Evolutionary conservation across 768 basidiomycete genomes (phyloP), one percentile per base, ranked within the genome.

Genomic region (Dioszegia hungarica): DNA sequence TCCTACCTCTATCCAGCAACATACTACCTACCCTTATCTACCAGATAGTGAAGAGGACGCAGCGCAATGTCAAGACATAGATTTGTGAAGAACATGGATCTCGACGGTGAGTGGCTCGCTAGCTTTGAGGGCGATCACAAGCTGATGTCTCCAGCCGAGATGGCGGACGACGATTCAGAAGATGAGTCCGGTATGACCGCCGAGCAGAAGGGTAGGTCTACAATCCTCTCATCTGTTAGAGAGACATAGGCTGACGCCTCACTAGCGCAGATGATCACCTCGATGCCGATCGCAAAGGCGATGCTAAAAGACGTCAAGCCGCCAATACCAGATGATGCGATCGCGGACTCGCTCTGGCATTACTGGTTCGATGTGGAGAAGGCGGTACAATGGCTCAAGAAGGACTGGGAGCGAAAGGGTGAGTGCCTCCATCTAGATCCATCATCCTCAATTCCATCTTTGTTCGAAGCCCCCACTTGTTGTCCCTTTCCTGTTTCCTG

Each of bases 31-130:
- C 34, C 3, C 5, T 10, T 15, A 31, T n/a, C 12, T 33, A 12
- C 9, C 29, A 19, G 14, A 25, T 19, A 14, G 11, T 6, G 25
- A 24, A 14, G 15, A 10, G 2, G 14, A 34, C 4, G 12, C 34
- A 19, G 12, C 34, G 54, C n/a, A 15, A 91, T 97, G 91, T 97
- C 94, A 5, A 82, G 95, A 75, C 95, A 98, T 77, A 85, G 92
- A 71, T 83, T 86, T 77, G 81, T 97, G 62, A 82, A 88, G 61
- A 91, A 92, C 77, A 79, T 98, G 27, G 85, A 95, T 75, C 79
- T 95, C 38, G 79, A 78, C 56, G 78, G 79, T 78, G 41, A 63
- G 75, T 56, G 17, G 31, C 27, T 28, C 28, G 14, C n/a, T 15
- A 0, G 11, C 29, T 24, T 1, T 5, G 17, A 47, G 20, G 25